phyloP scores from a whole-genome alignment of 2,329 filamentous ascomycete genomes.

The Chrysoporthe puriensis region DNA sequence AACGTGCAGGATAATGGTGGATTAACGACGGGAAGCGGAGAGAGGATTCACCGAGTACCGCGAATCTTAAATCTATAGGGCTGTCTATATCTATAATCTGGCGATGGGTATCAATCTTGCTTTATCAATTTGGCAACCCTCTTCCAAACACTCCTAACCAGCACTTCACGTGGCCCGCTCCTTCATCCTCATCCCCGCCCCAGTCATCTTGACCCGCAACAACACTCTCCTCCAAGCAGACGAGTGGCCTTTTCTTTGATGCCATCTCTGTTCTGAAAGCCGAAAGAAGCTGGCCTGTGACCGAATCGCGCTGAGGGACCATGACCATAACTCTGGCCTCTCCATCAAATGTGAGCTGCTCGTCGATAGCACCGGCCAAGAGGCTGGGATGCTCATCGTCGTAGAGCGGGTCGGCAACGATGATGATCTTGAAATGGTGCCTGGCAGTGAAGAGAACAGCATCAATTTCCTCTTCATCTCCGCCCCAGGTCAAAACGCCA shows the following conservation, averaged over 20 bases:
- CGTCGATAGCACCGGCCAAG: constrained; percentile 70
- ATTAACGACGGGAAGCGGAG: too few species aligned
- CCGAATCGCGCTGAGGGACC: constrained; percentile 76
- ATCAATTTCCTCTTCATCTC: constrained; percentile 51
- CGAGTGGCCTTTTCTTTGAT: constrained; percentile 48
- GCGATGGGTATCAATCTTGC: constrained; percentile 9
- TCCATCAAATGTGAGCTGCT: constrained; percentile 62
- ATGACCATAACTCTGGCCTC: constrained; percentile 75
- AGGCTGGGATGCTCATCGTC: constrained; percentile 79
- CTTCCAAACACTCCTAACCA: constrained; percentile 68
- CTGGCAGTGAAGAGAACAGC: constrained; percentile 47
- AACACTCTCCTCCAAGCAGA: constrained; percentile 62
- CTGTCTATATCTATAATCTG: constrained; percentile 8
- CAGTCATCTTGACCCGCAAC: constrained; percentile 76
- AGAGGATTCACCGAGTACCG: too few species aligned
- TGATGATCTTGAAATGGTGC: constrained; percentile 67
- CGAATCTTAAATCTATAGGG: too few species aligned
- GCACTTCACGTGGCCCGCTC: constrained; percentile 55
- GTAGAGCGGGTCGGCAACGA: constrained; percentile 88
- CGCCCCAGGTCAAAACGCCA: constrained; percentile 76
- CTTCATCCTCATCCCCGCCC: constrained; percentile 56
- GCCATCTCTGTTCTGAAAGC: constrained; percentile 67
- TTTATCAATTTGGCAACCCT: not conserved
- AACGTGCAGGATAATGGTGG: too few species aligned
- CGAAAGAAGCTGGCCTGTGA: constrained; percentile 62